A percentile compares a stretch with the other conserved stretches of the same genome.
phyloP scores from a whole-genome alignment of 257 asterid species.

The Knoxia roxburghii region DNA sequence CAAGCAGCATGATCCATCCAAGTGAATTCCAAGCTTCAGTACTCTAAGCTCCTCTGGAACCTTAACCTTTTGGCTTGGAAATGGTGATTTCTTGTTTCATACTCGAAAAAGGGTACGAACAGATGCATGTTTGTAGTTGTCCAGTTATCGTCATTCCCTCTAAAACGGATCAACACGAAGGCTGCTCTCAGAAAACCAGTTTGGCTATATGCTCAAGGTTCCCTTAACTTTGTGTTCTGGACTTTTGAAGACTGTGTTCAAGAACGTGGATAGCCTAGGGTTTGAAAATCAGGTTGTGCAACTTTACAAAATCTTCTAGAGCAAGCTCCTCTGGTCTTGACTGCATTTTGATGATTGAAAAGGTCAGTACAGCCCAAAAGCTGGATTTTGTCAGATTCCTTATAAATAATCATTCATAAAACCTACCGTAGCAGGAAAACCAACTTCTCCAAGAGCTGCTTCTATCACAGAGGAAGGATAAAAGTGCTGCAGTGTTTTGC shows the following conservation, averaged over 20 bases:
- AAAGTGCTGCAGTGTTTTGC: conserved; percentile 83
- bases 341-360: conserved; percentile 36
- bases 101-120: not conserved
- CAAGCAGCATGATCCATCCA: not conserved
- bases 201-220: not conserved
- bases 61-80: not conserved
- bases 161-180: not conserved
- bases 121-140: not conserved
- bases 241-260: not conserved
- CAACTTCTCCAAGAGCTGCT: conserved; percentile 57
- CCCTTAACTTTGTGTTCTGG: not conserved
- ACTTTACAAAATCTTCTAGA: conserved; percentile 61
- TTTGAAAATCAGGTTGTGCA: conserved; percentile 58
- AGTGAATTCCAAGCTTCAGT: not conserved
- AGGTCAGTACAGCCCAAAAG: not conserved
- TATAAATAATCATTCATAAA: not conserved
- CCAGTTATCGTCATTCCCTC: not conserved
- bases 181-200: not conserved
- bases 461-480: conserved; percentile 67
- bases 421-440: conserved; percentile 75
- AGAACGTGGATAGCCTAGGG: conserved; percentile 14
- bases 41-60: not conserved
- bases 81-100: not conserved
- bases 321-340: conserved; percentile 95
- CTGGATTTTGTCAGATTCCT: not conserved